Conservation (phyloP, 768 basidiomycete genomes). For the Podaxis sp. region DNA sequence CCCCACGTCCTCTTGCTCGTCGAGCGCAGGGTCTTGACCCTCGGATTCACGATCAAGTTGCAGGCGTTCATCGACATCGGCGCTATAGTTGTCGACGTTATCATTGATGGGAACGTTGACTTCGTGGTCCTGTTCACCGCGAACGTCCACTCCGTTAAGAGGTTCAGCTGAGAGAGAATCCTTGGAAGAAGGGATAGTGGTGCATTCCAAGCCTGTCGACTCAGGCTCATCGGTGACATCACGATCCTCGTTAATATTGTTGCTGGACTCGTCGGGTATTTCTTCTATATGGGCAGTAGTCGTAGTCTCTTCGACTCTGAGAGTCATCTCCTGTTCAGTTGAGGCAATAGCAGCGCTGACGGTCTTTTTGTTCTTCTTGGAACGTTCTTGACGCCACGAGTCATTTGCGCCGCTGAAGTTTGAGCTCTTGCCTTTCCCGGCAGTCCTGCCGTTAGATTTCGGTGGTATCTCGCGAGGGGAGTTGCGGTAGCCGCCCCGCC, state of each 20-base stretch:
- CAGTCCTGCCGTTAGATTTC: neutral
- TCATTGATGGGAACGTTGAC: neutral
- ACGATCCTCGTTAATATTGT: neutral
- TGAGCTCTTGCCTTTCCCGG: neutral
- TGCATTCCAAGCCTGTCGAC: neutral
- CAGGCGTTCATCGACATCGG: neutral
- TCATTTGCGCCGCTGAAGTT: too few relatives aligned
- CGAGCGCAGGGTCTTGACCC: neutral
- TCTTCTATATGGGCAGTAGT: slow-evolving; percentile 3
- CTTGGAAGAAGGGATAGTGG: neutral
- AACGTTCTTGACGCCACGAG: neutral
- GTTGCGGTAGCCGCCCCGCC: neutral
- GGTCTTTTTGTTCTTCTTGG: neutral
- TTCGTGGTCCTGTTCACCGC: neutral
- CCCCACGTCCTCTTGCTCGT: neutral
- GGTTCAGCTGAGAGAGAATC: neutral
- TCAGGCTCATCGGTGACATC: neutral
- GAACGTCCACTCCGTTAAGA: neutral
- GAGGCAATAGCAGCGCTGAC: neutral
- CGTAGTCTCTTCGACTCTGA: neutral
- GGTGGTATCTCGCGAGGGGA: neutral
- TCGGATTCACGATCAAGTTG: neutral
- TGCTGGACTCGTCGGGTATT: neutral
- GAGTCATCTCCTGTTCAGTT: slow-evolving; percentile 10
- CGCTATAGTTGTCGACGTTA: neutral